Base-by-base conservation (phyloP, 306 rosid genomes). In the Alnus rubra region DNA sequence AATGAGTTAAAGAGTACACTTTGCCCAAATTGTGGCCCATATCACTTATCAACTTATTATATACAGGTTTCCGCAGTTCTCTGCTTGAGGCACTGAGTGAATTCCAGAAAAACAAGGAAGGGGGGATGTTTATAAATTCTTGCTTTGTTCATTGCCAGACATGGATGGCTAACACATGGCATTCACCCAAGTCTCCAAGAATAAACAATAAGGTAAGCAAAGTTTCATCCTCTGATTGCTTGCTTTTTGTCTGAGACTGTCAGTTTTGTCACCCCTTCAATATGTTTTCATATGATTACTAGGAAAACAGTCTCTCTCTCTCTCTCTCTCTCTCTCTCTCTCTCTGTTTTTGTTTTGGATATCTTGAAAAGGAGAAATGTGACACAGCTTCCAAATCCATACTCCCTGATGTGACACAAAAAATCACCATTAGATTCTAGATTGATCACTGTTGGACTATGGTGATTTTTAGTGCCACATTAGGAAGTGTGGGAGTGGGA, bases 71-170 rank as follows among this genome's bases (percentile, higher is more conserved):
- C 78, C 91, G 97, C n/a, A 74, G 64, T 83, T 91, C 98, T 74
- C 80, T 95, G 84, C 88, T 95, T 76, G 93, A 74, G 82, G 71
- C 89, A 9, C 62, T 93, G 83, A 81, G 65, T n/a, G 93, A 91
- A 71, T 88, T 93, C 87, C 85, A 74, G 80, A 91, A 84, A 35
- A 86, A 45, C 23, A 84, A 83, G 83, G 90, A 83, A 52, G 88
- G 87, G 13, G 99, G 99, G 79, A 72, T 86, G 86, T 95, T 95
- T 73, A 82, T 95, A 79, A 84, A 95, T 82, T 91, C 98, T 48
- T 93, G 99, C 77, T 95, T 91, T 82, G 74, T 84, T 81, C 99
- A 93, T 87, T 95, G 98, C 87, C 98, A 93, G 85, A 91, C 99
- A 47, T 88, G 78, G 93, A 80, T 80, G 82, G 71, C 84, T 5